Base-by-base conservation (phyloP, 441 rosid genomes). In the Eutrema salsugineum region DNA sequence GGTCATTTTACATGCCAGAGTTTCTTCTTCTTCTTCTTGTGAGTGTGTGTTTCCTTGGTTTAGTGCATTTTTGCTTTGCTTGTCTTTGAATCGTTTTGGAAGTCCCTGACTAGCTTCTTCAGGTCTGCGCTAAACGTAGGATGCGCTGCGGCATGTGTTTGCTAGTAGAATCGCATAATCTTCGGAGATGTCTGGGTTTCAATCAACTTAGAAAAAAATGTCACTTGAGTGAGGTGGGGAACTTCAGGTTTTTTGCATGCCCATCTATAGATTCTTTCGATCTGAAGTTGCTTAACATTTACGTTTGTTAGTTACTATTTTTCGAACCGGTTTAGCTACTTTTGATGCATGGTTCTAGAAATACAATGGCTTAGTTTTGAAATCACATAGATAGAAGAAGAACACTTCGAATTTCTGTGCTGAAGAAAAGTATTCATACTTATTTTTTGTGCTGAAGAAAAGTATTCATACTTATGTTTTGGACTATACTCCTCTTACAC, bases 141-240 rank as follows among this genome's bases (percentile, higher is more conserved):
- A 95, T 86, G 98, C 99, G 19, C 54, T 95, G 39, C 84, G 97
- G 63, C 99, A 91, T 80, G 88, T 93, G 50, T 95, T 95, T 78
- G 97, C 98, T 11, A 88, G 96, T 86, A 88, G 99, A 85, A 93
- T 95, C 58, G 85, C 83, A 91, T 93, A 80, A 92, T 76, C 88
- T n/a, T n/a, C n/a, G n/a, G n/a, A n/a, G n/a, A n/a, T n/a, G n/a
- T n/a, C n/a, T n/a, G n/a, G n/a, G n/a, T n/a, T n/a, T n/a, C n/a
- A n/a, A n/a, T n/a, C n/a, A n/a, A n/a, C n/a, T n/a, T n/a, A n/a
- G n/a, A n/a, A n/a, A n/a, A n/a, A n/a, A n/a, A n/a, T n/a, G n/a
- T 61, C 84, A 87, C 54, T 91, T 91, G 65, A 80, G 83, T 67
- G 94, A 91, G 99, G 99, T 95, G 80, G 39, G 83, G 46, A 55